A percentile compares a stretch with the other conserved stretches of the same genome.
These are phyloP conservation scores for Globisporangium camurandrum DNA, from an alignment of 352 stramenopile genomes.

Conservation along the genomic window DNA sequence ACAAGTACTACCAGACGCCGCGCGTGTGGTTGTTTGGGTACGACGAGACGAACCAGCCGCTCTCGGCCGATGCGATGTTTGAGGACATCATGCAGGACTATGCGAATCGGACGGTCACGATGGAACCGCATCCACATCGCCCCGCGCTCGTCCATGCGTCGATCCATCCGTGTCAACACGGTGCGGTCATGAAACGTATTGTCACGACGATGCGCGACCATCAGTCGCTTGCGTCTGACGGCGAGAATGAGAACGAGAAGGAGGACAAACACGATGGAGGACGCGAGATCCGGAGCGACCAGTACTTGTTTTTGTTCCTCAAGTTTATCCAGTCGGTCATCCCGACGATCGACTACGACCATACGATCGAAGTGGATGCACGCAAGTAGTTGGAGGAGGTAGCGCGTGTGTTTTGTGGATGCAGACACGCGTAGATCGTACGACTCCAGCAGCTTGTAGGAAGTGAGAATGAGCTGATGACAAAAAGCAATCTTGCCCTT, in stretches of 20 bases:
- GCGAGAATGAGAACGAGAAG: no score
- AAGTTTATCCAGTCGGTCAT: conserved; percentile 99
- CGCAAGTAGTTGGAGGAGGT: conserved; percentile 18
- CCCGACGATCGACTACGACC: conserved; percentile 99
- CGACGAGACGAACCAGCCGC: conserved; percentile 81
- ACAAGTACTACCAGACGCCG: conserved; percentile 99
- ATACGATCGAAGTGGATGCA: conserved; percentile 95
- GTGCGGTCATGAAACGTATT: conserved; percentile 98
- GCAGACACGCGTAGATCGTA: no score
- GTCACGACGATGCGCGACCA: conserved; percentile 86
- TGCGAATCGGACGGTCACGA: conserved; percentile 98
- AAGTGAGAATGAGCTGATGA: no score
- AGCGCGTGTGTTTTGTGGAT: not conserved
- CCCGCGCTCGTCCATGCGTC: conserved; percentile 82
- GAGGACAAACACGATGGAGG: conserved; percentile 25
- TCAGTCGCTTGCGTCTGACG: no score
- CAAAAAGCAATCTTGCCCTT: no score
- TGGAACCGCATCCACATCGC: conserved; percentile 96
- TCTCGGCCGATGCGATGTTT: conserved; percentile 93
- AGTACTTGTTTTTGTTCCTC: conserved; percentile 99
- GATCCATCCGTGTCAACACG: conserved; percentile 98
- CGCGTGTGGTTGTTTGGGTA: conserved; percentile 98
- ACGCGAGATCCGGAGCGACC: conserved; percentile 86
- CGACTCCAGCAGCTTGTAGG: not conserved
- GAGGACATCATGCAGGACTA: conserved; percentile 99